These are phyloP conservation scores for Teratosphaeria epicoccoides DNA, from an alignment of 2,329 filamentous ascomycete species.

Conservation along the genomic window DNA sequence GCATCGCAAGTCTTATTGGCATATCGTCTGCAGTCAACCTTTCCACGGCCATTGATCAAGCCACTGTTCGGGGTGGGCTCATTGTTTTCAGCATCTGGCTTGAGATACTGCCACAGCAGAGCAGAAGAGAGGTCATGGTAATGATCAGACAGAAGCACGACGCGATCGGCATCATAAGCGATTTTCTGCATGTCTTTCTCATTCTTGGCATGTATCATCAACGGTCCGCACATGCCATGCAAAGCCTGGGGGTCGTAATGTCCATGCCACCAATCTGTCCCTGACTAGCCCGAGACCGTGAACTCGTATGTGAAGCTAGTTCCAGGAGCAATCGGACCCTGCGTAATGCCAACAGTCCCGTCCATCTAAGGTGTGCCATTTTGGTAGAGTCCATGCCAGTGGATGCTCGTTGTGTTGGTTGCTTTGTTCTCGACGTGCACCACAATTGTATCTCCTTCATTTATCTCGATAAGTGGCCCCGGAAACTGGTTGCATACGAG, in stretches of 20 bases:
- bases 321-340: constrained; percentile 33
- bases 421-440: constrained; percentile 29
- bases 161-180: constrained; percentile 43
- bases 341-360: constrained; percentile 43
- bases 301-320: neutral
- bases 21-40: constrained; percentile 29
- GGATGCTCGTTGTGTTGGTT: constrained; percentile 36
- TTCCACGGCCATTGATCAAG: constrained; percentile 32
- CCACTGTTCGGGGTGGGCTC: constrained; percentile 46
- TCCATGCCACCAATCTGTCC: constrained; percentile 52
- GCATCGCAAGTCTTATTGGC: constrained; percentile 29
- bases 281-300: constrained; percentile 28
- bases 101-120: constrained; percentile 45
- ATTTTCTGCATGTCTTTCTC: constrained; percentile 34
- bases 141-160: constrained; percentile 56
- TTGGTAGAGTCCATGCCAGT: constrained; percentile 39
- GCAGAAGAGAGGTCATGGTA: constrained; percentile 48
- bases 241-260: constrained; percentile 50
- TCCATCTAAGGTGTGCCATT: constrained; percentile 44
- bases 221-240: constrained; percentile 51
- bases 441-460: neutral
- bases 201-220: constrained; percentile 45
- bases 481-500: constrained; percentile 1
- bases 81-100: constrained; percentile 37
- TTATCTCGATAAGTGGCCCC: neutral